Conservation (phyloP, 2,329 filamentous ascomycete genomes). For the Capronia americana region DNA sequence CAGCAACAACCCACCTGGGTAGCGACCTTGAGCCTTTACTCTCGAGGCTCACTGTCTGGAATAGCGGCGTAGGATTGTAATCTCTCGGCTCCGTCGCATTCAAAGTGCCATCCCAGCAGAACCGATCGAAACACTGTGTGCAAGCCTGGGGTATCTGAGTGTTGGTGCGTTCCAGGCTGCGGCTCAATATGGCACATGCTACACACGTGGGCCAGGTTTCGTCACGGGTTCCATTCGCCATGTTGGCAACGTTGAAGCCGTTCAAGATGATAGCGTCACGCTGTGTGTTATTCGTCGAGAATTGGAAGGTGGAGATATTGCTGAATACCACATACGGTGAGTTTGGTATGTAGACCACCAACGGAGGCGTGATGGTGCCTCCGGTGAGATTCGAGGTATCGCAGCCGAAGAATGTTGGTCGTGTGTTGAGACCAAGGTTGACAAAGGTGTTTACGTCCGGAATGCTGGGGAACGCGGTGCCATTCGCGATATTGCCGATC, state of each 20-base stretch:
- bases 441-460: constrained; percentile 79
- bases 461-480: constrained; percentile 73
- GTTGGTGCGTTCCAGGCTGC: constrained; percentile 74
- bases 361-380: constrained; percentile 65
- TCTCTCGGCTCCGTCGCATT: constrained; percentile 64
- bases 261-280: constrained; percentile 85
- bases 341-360: constrained; percentile 89
- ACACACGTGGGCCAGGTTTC: constrained; percentile 80
- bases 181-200: constrained; percentile 81
- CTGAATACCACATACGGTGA: constrained; percentile 76
- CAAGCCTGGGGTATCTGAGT: constrained; percentile 75
- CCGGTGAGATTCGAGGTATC: constrained; percentile 67
- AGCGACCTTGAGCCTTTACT: constrained; percentile 19
- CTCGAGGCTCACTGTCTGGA: constrained; percentile 18
- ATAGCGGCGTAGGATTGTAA: constrained; percentile 51
- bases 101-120: constrained; percentile 92
- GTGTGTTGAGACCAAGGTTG: constrained; percentile 75
- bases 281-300: constrained; percentile 48
- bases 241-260: constrained; percentile 82
- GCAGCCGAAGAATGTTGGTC: constrained; percentile 83
- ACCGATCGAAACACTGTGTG: constrained; percentile 74
- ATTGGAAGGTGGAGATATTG: constrained; percentile 66
- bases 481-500: constrained; percentile 65
- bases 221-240: constrained; percentile 79
- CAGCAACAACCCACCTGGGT: constrained; percentile 22